These are phyloP conservation scores for Aspergillus sp. DNA, from an alignment of 2,329 filamentous ascomycete genomes.

Conservation along the genomic window DNA sequence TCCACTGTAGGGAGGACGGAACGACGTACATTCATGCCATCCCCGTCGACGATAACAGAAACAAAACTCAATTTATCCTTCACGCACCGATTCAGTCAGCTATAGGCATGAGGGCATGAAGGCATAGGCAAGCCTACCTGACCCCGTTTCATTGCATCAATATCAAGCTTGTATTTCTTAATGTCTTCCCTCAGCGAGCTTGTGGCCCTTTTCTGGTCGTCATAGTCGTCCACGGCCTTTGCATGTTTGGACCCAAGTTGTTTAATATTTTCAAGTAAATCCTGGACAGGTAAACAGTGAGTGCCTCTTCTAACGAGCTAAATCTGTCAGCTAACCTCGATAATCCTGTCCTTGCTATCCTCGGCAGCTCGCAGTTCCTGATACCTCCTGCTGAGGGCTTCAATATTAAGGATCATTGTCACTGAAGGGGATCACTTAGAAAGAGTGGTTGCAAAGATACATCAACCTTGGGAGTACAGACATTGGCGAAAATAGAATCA, in stretches of 20 bases:
- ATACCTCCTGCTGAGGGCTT: neutral
- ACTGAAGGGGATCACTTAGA: neutral
- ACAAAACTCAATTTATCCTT: constrained; percentile 27
- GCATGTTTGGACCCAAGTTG: constrained; percentile 7
- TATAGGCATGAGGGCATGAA: neutral
- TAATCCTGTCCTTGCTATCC: constrained; percentile 19
- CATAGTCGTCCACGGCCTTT: constrained; percentile 5
- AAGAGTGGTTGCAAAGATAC: too few relatives aligned
- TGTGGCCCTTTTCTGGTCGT: constrained; percentile 4
- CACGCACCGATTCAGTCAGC: neutral
- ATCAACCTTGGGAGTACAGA: too few relatives aligned
- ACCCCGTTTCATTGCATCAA: constrained; percentile 5
- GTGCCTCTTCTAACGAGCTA: too few relatives aligned
- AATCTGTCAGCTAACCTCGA: constrained; percentile 12
- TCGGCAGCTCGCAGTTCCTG: constrained; percentile 11
- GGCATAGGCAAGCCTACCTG: constrained; percentile 9
- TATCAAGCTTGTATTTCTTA: neutral
- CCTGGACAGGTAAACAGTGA: neutral
- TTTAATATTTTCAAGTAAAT: constrained; percentile 13
- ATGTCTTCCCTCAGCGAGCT: constrained; percentile 1
- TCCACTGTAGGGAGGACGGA: neutral
- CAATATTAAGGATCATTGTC: neutral
- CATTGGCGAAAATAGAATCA: too few relatives aligned
- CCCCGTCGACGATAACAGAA: constrained; percentile 41
- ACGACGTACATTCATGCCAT: constrained; percentile 37